phyloP scores from a whole-genome alignment of 2,329 filamentous ascomycete species.

The Parastagonospora avenae region DNA sequence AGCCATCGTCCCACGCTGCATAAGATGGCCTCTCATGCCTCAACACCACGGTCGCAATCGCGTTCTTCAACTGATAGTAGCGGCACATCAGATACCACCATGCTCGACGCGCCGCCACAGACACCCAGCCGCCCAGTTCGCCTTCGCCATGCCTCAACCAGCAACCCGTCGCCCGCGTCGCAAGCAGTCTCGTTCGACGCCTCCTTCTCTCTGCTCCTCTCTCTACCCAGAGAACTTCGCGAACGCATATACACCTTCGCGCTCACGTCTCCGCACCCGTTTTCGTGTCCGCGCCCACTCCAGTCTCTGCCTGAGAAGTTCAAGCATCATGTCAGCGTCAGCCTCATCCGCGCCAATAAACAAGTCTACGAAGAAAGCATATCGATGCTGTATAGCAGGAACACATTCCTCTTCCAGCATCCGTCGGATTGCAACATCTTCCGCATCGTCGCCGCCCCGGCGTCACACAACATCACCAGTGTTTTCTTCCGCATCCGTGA shows the following conservation, averaged over 20 bases:
- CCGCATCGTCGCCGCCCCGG: conserved; percentile 38
- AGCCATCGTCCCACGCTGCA: conserved; percentile 1
- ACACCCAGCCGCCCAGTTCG: conserved; percentile 32
- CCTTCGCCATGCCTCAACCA: conserved; percentile 30
- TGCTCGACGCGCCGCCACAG: conserved; percentile 38
- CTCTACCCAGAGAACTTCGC: conserved; percentile 45
- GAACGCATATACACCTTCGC: conserved; percentile 42
- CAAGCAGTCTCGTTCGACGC: conserved; percentile 18
- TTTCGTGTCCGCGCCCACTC: conserved; percentile 38
- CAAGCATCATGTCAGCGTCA: conserved; percentile 27
- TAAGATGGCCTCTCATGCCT: conserved; percentile 35
- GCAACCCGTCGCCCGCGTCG: conserved; percentile 12
- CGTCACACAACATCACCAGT: conserved; percentile 31
- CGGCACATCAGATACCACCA: conserved; percentile 39
- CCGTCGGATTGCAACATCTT: conserved; percentile 49
- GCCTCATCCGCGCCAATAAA: conserved; percentile 34
- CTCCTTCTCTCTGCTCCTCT: conserved; percentile 40
- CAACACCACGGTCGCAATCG: conserved; percentile 34
- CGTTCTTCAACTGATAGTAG: conserved; percentile 38
- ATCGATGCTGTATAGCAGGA: conserved; percentile 41
- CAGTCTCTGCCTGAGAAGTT: conserved; percentile 5
- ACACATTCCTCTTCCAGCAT: conserved; percentile 47
- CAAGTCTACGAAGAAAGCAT: conserved; percentile 42
- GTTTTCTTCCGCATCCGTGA: conserved; percentile 46
- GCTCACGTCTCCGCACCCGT: conserved; percentile 36